A percentile compares a stretch with the other conserved stretches of the same genome.
Evolutionary conservation across 176 grass and related monocot genomes (phyloP).

Genomic region (Paspalum vaginatum): DNA sequence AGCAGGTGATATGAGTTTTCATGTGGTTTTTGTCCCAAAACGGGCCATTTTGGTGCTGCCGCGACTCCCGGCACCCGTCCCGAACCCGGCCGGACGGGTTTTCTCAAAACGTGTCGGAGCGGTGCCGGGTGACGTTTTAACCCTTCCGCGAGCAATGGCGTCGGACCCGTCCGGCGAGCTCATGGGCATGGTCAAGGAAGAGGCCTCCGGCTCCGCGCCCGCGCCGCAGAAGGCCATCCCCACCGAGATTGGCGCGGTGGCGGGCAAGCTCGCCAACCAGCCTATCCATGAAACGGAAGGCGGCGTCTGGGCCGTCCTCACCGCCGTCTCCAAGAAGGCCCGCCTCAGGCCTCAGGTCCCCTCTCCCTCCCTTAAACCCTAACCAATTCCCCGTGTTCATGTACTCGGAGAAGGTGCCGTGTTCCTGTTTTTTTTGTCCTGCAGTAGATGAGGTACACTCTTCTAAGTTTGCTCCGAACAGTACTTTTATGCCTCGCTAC

Average conservation of each 20-base stretch:
- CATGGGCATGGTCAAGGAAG: slow-evolving; percentile 41
- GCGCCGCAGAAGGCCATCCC: slow-evolving; percentile 39
- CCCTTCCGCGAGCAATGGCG: slow-evolving; percentile 32
- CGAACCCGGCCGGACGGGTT: too few species aligned
- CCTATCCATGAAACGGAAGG: slow-evolving; percentile 67
- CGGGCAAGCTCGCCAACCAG: slow-evolving; percentile 71
- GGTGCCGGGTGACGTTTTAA: too few species aligned
- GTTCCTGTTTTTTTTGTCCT: background rate
- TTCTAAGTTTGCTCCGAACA: too few species aligned
- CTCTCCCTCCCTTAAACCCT: slow-evolving; percentile 32
- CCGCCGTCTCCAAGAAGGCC: slow-evolving; percentile 77
- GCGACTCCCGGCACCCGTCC: too few species aligned
- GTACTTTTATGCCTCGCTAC: too few species aligned
- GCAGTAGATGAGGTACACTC: too few species aligned
- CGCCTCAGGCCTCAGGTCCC: slow-evolving; percentile 77
- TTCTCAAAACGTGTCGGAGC: too few species aligned
- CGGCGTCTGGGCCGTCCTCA: slow-evolving; percentile 84
- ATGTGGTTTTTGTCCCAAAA: too few species aligned
- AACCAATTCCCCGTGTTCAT: slow-evolving; percentile 24
- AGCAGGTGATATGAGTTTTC: too few species aligned
- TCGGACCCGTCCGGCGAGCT: slow-evolving; percentile 26
- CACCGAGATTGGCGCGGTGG: slow-evolving; percentile 71
- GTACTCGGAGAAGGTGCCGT: too few species aligned
- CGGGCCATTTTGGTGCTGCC: too few species aligned
- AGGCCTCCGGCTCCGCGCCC: slow-evolving; percentile 25